Conservation (phyloP, 768 basidiomycete genomes). For the Leccinum truebloodii region DNA sequence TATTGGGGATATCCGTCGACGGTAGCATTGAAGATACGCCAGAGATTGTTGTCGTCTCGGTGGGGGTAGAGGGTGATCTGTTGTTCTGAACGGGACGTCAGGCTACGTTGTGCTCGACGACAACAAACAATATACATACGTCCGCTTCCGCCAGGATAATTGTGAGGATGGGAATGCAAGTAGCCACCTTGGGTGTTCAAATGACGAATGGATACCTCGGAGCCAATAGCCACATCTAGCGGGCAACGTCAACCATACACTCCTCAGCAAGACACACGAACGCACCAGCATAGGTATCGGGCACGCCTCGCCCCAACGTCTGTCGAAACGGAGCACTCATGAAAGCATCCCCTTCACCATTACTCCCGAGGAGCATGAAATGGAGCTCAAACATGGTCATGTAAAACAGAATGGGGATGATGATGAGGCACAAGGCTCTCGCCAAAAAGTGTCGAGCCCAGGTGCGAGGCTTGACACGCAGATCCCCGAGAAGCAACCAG, state of each 20-base stretch:
- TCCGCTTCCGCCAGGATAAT: conserved; percentile 86
- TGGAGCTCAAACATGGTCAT: conserved; percentile 98
- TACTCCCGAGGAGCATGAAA: conserved; percentile 83
- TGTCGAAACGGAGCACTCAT: conserved; percentile 99
- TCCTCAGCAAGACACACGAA: not conserved
- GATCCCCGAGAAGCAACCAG: conserved; percentile 88
- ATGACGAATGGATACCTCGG: conserved; percentile 81
- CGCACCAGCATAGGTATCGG: conserved; percentile 87
- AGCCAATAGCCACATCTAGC: conserved; percentile 83
- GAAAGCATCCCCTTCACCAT: conserved; percentile 97
- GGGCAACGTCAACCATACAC: not conserved
- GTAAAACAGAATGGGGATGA: conserved; percentile 84
- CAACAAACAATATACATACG: conserved; percentile 51
- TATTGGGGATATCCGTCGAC: conserved; percentile 39
- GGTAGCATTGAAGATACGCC: conserved; percentile 82
- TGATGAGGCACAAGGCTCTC: conserved; percentile 86
- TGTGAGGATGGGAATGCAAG: conserved; percentile 90
- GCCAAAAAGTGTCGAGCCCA: conserved; percentile 88
- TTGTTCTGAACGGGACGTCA: conserved; percentile 64
- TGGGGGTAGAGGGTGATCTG: conserved; percentile 99
- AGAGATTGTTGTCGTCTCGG: conserved; percentile 94
- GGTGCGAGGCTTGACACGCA: conserved; percentile 69
- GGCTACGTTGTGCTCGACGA: not conserved
- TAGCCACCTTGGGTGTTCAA: conserved; percentile 99
- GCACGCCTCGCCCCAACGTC: conserved; percentile 85